Conservation (phyloP, 2,329 filamentous ascomycete genomes). For the Lecanosticta acicola region DNA sequence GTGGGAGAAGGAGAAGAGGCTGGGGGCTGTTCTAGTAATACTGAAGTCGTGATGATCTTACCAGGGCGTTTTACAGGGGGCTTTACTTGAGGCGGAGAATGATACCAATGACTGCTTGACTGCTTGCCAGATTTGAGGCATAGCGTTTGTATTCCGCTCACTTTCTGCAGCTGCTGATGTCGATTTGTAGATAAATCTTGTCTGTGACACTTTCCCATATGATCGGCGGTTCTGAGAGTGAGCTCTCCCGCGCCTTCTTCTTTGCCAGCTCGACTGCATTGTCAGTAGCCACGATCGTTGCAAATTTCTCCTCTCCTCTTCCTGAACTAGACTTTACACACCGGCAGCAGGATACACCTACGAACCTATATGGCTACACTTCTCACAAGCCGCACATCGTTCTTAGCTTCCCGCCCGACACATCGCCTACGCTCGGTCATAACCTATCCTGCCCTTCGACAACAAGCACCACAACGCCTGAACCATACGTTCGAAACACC, state of each 20-base stretch:
- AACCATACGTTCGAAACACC: too few relatives aligned
- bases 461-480: too few relatives aligned
- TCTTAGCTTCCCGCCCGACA: too few relatives aligned
- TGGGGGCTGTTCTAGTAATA: constrained; percentile 31
- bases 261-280: too few relatives aligned
- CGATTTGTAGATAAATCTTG: not conserved
- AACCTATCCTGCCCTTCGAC: not conserved
- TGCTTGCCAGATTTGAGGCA: not conserved
- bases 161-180: not conserved
- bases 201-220: not conserved
- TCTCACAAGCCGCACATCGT: too few relatives aligned
- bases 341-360: too few relatives aligned
- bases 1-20: constrained; percentile 26
- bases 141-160: not conserved
- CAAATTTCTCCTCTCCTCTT: too few relatives aligned
- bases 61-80: not conserved
- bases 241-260: not conserved
- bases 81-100: constrained; percentile 11
- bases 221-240: not conserved
- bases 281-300: too few relatives aligned
- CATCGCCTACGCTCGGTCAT: too few relatives aligned
- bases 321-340: too few relatives aligned
- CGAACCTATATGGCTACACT: too few relatives aligned
- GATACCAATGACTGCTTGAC: constrained; percentile 11
- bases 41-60: constrained; percentile 1